phyloP scores from a whole-genome alignment of 2,329 filamentous ascomycete genomes.

The Blastomyces percursus region DNA sequence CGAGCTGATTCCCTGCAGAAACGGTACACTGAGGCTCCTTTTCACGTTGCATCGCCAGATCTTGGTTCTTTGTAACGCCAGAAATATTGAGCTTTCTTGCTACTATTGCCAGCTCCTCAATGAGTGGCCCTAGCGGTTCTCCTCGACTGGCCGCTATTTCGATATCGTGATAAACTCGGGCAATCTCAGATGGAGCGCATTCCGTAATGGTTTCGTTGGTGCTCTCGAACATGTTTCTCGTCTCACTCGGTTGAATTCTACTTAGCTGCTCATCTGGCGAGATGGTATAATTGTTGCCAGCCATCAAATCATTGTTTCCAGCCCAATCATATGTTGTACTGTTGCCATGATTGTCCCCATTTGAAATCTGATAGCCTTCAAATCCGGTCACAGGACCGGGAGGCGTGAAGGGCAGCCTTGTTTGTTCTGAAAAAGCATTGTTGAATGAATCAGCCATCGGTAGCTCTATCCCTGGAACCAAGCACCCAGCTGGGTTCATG shows the following conservation, averaged over 20 bases:
- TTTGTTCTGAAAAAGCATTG: neutral
- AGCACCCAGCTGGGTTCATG: neutral
- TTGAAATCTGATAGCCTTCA: neutral
- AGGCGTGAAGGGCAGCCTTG: neutral
- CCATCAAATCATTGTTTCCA: neutral
- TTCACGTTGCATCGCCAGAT: neutral
- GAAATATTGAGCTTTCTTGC: slow-evolving; percentile 10
- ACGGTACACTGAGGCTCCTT: neutral
- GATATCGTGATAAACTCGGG: slow-evolving; percentile 22
- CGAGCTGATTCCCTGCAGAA: neutral
- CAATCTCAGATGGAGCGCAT: slow-evolving; percentile 17
- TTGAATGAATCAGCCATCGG: neutral
- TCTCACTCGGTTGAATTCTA: neutral
- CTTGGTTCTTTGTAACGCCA: neutral
- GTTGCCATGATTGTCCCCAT: neutral
- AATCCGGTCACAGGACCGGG: neutral
- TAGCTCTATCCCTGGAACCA: neutral
- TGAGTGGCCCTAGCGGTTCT: slow-evolving; percentile 20
- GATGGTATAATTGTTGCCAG: neutral
- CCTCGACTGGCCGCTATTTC: slow-evolving; percentile 22
- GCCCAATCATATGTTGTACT: neutral
- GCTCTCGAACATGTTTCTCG: neutral
- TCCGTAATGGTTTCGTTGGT: slow-evolving; percentile 9
- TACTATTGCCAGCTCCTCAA: slow-evolving; percentile 20
- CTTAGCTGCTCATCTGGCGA: neutral